Evolutionary conservation across 2,329 filamentous ascomycete genomes (phyloP).

Genomic region (Dryadomyces quercus-mongolicae): DNA sequence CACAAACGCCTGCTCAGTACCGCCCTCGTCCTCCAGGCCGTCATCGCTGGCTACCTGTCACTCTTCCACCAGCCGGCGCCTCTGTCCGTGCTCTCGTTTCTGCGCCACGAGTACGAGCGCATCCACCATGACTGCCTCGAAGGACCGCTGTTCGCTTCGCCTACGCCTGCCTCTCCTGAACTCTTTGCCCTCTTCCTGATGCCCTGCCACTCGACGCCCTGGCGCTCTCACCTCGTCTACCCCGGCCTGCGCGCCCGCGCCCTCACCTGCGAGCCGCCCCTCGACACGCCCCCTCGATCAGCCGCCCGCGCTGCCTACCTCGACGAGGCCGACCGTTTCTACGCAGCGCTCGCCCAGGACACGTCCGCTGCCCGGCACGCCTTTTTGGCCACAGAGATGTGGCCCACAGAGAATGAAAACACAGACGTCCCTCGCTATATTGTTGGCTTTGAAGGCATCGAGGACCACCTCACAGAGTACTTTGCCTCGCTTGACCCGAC

Average conservation of each 20-base stretch:
- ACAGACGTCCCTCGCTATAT: slow-evolving; percentile 39
- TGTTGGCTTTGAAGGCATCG: slow-evolving; percentile 48
- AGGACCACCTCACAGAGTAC: slow-evolving; percentile 34
- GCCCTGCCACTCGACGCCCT: slow-evolving; percentile 92
- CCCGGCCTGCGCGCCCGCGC: slow-evolving; percentile 68
- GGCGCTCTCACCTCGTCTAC: slow-evolving; percentile 78
- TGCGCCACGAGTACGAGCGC: slow-evolving; percentile 61
- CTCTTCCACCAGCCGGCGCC: slow-evolving; percentile 72
- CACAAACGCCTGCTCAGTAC: slow-evolving; percentile 43
- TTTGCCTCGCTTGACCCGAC: slow-evolving; percentile 14
- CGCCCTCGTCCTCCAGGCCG: slow-evolving; percentile 53
- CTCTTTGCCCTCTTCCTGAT: slow-evolving; percentile 73
- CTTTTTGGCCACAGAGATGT: slow-evolving; percentile 47
- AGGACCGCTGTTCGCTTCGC: slow-evolving; percentile 8
- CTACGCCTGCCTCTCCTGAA: slow-evolving; percentile 17
- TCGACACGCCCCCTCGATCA: slow-evolving; percentile 49
- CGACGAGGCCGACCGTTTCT: slow-evolving; percentile 89
- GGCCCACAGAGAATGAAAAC: slow-evolving; percentile 15
- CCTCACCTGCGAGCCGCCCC: slow-evolving; percentile 78
- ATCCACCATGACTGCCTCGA: slow-evolving; percentile 33
- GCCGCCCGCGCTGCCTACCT: slow-evolving; percentile 55
- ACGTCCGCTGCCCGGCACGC: background rate
- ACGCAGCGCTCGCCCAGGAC: slow-evolving; percentile 39
- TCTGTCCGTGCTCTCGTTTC: slow-evolving; percentile 58
- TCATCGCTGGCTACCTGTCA: slow-evolving; percentile 64